Percentiles rank a stretch among this genome's conserved stretches.
These are phyloP conservation scores for Lipomyces chichibuensis DNA, from an alignment of 805 yeast genomes.

Conservation along the genomic window DNA sequence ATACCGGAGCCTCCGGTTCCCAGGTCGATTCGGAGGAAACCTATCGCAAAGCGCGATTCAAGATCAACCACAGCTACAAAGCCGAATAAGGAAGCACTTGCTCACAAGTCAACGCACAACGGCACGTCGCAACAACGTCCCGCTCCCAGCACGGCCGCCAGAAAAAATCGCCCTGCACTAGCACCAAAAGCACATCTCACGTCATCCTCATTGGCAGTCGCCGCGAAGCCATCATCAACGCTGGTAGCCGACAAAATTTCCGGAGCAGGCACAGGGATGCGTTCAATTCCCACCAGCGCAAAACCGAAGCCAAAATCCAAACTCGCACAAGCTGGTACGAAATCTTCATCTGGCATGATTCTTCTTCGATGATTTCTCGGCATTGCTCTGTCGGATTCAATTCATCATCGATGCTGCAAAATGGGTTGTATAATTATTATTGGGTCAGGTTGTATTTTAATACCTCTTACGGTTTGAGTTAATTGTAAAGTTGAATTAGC, in stretches of 20 bases:
- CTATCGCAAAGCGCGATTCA: background rate
- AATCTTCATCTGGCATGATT: background rate
- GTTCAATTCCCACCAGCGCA: background rate
- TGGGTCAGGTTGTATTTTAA: constrained; percentile 1
- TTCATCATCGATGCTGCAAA: background rate
- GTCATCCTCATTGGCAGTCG: background rate
- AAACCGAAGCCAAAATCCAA: background rate
- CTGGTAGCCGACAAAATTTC: background rate
- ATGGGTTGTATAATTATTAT: background rate
- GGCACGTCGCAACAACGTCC: background rate
- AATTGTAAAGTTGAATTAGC: too few relatives aligned
- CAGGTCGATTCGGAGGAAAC: background rate
- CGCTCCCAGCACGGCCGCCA: background rate
- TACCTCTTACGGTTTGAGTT: background rate
- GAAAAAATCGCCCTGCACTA: background rate
- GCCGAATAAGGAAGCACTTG: background rate
- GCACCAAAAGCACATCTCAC: background rate
- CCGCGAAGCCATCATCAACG: background rate
- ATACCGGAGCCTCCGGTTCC: constrained; percentile 1
- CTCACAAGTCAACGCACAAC: background rate
- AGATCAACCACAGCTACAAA: background rate
- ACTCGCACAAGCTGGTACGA: background rate
- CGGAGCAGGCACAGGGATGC: background rate
- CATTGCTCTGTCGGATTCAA: background rate
- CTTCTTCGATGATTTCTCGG: background rate